Evolutionary conservation across 2,329 filamentous ascomycete genomes (phyloP).

Genomic region (Clarireedia homoeocarpa): DNA sequence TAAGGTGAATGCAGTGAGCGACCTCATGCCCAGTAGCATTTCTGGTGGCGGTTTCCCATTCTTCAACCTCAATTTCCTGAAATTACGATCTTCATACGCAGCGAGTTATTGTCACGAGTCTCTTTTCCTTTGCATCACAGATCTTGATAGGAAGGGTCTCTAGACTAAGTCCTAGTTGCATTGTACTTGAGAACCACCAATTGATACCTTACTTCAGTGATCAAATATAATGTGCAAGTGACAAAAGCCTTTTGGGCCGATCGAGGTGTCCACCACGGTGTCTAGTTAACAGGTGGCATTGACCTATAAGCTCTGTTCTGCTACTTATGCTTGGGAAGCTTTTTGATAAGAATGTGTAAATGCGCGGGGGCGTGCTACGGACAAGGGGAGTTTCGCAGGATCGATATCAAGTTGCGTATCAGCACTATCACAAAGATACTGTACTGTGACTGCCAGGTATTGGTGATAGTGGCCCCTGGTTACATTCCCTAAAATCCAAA

Average conservation of each 20-base stretch:
- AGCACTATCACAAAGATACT: no score
- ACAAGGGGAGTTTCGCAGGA: no score
- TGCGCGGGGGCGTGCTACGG: no score
- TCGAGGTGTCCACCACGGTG: neutral
- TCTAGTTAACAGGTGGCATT: neutral
- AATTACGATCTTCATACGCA: conserved; percentile 27
- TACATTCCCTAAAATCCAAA: no score
- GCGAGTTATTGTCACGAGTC: conserved; percentile 20
- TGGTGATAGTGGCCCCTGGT: no score
- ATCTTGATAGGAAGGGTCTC: conserved; percentile 19
- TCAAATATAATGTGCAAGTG: neutral
- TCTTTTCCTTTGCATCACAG: conserved; percentile 26
- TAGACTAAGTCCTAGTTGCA: conserved; percentile 24
- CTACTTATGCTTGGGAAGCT: no score
- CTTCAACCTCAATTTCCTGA: conserved; percentile 18
- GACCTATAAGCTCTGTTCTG: no score
- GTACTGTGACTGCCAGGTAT: no score
- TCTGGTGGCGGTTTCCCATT: conserved; percentile 14
- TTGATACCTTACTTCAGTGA: conserved; percentile 19
- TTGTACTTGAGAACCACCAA: conserved; percentile 21
- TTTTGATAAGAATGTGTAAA: no score
- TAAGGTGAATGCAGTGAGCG: conserved; percentile 8
- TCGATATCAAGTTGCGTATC: no score
- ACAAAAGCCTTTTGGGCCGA: neutral
- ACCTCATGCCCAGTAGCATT: conserved; percentile 12